Evolutionary conservation across 345 rosid species (phyloP).

Genomic region (Citrus glauca): DNA sequence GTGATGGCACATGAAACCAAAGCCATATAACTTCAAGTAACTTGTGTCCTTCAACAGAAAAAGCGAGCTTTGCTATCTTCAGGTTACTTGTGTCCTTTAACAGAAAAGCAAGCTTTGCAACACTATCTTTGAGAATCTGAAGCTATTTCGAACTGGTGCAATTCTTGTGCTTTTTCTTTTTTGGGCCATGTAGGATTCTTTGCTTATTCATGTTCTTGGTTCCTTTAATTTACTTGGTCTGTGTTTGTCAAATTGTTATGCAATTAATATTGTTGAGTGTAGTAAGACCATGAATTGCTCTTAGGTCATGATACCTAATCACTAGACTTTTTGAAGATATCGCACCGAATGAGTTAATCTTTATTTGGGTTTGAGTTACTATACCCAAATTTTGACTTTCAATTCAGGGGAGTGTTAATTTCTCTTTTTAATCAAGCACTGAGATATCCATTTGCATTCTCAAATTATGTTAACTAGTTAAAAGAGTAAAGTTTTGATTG

Average conservation of each 20-base stretch:
- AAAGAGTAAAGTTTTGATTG: not conserved
- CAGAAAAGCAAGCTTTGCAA: not conserved
- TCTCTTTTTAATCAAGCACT: not conserved
- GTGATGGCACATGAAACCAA: not conserved
- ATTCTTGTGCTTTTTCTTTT: not conserved
- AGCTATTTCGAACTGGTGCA: constrained; percentile 1
- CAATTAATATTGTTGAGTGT: not conserved
- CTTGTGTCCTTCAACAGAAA: not conserved
- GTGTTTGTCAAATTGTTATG: not conserved
- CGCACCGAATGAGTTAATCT: not conserved
- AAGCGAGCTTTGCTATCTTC: not conserved
- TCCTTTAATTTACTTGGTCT: not conserved
- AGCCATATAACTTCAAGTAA: not conserved
- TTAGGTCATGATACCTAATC: not conserved
- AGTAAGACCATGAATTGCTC: not conserved
- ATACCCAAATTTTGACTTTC: not conserved
- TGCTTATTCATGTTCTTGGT: not conserved
- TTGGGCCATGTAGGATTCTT: not conserved
- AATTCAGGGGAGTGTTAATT: not conserved
- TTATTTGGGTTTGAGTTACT: not conserved
- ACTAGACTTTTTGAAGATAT: not conserved
- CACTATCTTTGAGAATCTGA: not conserved
- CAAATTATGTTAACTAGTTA: not conserved
- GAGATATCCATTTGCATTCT: not conserved
- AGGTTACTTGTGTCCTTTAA: not conserved